A percentile compares a stretch with the other conserved stretches of the same genome.
These are phyloP conservation scores for Lolium perenne DNA, from an alignment of 176 grass and related monocot species.

Conservation along the genomic window DNA sequence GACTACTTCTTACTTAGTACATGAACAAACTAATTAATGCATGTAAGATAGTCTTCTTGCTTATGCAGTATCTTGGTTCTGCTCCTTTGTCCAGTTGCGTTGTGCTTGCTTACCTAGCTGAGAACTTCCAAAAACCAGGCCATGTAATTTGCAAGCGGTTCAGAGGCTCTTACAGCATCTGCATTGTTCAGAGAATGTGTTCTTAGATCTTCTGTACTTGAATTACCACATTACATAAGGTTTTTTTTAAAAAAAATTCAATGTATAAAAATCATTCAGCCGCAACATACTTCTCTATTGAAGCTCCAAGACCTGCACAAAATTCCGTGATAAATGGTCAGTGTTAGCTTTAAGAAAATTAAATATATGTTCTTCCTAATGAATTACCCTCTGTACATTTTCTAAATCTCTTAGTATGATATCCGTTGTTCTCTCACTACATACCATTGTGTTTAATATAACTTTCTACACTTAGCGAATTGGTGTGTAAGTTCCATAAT, in stretches of 20 bases:
- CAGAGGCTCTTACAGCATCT: background rate
- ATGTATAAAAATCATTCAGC: background rate
- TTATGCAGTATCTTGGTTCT: background rate
- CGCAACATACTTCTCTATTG: background rate
- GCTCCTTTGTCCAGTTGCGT: background rate
- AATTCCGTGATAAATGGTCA: no score
- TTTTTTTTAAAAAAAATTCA: no score
- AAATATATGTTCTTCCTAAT: background rate
- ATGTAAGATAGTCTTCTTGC: background rate
- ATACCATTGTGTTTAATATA: no score
- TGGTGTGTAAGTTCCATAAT: no score
- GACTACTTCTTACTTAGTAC: background rate
- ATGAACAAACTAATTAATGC: background rate
- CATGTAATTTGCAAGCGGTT: background rate
- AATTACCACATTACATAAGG: background rate
- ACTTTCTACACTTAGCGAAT: no score
- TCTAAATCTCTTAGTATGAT: background rate
- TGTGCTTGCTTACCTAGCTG: background rate
- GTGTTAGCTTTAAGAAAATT: background rate
- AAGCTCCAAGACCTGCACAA: background rate
- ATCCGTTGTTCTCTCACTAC: background rate
- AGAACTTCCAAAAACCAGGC: background rate
- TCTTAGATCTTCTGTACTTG: background rate
- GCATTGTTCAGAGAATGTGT: background rate
- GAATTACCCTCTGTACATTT: background rate